These are phyloP conservation scores for Aspergillus saccharolyticus DNA, from an alignment of 495 filamentous ascomycete genomes.

Conservation along the genomic window DNA sequence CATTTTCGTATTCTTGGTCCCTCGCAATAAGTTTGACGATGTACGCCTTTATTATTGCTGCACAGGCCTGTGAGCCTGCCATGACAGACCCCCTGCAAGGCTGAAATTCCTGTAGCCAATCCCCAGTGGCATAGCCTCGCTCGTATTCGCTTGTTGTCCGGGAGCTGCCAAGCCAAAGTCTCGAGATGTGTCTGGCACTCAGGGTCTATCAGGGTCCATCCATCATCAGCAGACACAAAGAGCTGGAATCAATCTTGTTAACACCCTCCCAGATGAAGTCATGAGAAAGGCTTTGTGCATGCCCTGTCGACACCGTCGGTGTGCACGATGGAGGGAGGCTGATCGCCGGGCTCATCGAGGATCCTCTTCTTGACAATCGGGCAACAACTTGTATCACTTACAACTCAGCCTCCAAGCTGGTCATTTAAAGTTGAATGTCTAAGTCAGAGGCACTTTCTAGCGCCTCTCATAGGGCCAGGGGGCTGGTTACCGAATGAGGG, in stretches of 20 bases:
- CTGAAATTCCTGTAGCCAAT: background rate
- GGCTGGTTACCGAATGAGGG: background rate
- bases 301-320: background rate
- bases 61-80: background rate
- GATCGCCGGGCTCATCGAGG: background rate
- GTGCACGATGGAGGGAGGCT: background rate
- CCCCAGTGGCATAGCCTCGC: conserved; percentile 9
- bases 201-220: background rate
- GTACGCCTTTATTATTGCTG: background rate
- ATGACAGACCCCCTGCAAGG: background rate
- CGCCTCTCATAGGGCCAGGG: background rate
- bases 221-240: background rate
- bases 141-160: conserved; percentile 13
- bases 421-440: background rate
- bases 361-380: background rate
- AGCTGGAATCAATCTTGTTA: background rate
- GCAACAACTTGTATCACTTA: background rate
- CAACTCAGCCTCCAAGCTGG: background rate
- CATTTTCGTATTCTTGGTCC: too few species aligned
- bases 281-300: background rate
- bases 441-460: background rate
- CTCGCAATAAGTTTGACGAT: background rate
- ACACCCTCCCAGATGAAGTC: background rate
- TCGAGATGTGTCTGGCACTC: background rate
- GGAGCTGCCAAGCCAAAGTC: background rate